These are phyloP conservation scores for Neoascochyta sp. DNA, from an alignment of 2,329 filamentous ascomycete genomes.

Conservation along the genomic window DNA sequence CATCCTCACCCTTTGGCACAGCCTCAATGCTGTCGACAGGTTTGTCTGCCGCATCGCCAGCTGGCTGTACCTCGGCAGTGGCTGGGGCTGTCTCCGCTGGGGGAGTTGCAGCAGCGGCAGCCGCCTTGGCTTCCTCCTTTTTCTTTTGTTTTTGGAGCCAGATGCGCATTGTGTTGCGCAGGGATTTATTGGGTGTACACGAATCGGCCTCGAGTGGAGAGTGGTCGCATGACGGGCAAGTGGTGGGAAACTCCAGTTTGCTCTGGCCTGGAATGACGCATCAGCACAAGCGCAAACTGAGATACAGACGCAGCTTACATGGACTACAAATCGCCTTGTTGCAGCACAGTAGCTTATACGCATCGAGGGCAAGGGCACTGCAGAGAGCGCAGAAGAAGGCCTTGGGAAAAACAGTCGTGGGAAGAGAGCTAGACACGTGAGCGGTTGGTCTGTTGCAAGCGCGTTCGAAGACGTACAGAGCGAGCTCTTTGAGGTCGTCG, in stretches of 20 bases:
- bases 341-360: slow-evolving; percentile 88
- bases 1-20: slow-evolving; percentile 10
- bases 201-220: slow-evolving; percentile 80
- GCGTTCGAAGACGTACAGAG: slow-evolving; percentile 19
- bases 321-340: slow-evolving; percentile 89
- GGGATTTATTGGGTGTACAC: slow-evolving; percentile 81
- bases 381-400: slow-evolving; percentile 94
- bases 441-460: slow-evolving; percentile 1
- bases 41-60: slow-evolving; percentile 21
- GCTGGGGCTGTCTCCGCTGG: slow-evolving; percentile 17
- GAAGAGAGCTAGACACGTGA: slow-evolving; percentile 59
- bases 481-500: slow-evolving; percentile 33
- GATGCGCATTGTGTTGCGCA: slow-evolving; percentile 88
- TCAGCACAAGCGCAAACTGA: too few species aligned
- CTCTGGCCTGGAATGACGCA: slow-evolving; percentile 31
- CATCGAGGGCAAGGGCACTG: slow-evolving; percentile 84
- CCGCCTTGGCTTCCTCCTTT: slow-evolving; percentile 37
- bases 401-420: slow-evolving; percentile 84
- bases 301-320: too few species aligned
- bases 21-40: slow-evolving; percentile 30
- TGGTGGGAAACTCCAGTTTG: slow-evolving; percentile 62
- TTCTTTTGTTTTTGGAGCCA: slow-evolving; percentile 89
- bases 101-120: slow-evolving; percentile 28
- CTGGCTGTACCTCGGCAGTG: slow-evolving; percentile 18
- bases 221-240: slow-evolving; percentile 91